phyloP scores from a whole-genome alignment of 177 flowering plant genomes.

The Vitis hybrid region DNA sequence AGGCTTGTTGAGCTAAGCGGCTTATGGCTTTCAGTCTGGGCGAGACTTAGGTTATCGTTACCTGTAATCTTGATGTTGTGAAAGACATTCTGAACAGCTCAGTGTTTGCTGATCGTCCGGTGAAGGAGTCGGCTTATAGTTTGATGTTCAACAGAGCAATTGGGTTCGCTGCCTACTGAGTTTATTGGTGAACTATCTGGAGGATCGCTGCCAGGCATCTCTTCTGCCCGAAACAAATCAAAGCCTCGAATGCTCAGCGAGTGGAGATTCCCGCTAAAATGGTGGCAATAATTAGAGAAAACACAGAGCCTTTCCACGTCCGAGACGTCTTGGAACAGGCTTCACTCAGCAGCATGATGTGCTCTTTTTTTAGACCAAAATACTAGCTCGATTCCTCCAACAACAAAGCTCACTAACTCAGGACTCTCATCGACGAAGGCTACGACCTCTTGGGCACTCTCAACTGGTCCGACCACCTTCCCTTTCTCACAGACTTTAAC shows the following conservation, averaged over 20 bases:
- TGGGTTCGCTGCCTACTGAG: slow-evolving; percentile 74
- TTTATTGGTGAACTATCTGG: slow-evolving; percentile 67
- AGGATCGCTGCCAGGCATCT: slow-evolving; percentile 57
- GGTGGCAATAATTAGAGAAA: slow-evolving; percentile 13
- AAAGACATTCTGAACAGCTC: slow-evolving; percentile 59
- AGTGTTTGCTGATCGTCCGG: slow-evolving; percentile 66
- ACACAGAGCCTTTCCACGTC: slow-evolving; percentile 9
- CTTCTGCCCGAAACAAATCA: slow-evolving; percentile 56
- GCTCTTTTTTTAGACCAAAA: slow-evolving; percentile 57
- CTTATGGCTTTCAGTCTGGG: slow-evolving; percentile 81
- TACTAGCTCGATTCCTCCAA: slow-evolving; percentile 22
- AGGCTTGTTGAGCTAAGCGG: slow-evolving; percentile 26
- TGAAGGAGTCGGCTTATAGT: slow-evolving; percentile 62
- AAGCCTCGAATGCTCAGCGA: slow-evolving; percentile 31
- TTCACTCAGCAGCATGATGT: slow-evolving; percentile 68
- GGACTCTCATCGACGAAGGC: slow-evolving; percentile 62
- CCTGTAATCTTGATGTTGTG: slow-evolving; percentile 57
- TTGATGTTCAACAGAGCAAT: slow-evolving; percentile 75
- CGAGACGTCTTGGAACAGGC: slow-evolving; percentile 53
- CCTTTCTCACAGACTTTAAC: slow-evolving; percentile 57
- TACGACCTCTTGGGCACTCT: slow-evolving; percentile 60
- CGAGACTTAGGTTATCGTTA: slow-evolving; percentile 50
- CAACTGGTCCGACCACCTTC: slow-evolving; percentile 76
- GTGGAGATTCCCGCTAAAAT: slow-evolving; percentile 32
- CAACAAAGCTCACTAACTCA: slow-evolving; percentile 31